Conservation (phyloP, 805 yeast genomes). For the Candida multigemmis region DNA sequence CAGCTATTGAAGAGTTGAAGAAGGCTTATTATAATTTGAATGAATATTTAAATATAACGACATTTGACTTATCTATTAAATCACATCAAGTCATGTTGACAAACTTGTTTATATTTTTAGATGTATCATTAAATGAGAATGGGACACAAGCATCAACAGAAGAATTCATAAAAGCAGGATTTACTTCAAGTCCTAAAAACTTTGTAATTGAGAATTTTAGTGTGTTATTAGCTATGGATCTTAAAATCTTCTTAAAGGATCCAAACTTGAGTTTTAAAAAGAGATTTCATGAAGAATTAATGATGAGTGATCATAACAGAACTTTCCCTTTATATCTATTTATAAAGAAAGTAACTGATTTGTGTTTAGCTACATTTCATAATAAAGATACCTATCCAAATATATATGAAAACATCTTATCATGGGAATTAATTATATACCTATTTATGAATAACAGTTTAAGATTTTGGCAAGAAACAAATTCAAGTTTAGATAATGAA, state of each 20-base stretch:
- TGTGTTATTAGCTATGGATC: slow-evolving; percentile 43
- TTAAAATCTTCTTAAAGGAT: slow-evolving; percentile 45
- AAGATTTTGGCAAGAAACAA: slow-evolving; percentile 57
- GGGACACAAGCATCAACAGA: slow-evolving; percentile 33
- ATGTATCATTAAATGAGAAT: slow-evolving; percentile 30
- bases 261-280: slow-evolving; percentile 55
- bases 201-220: slow-evolving; percentile 37
- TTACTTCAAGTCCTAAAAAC: slow-evolving; percentile 33
- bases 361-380: slow-evolving; percentile 28
- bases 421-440: slow-evolving; percentile 49
- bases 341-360: slow-evolving; percentile 21
- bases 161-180: slow-evolving; percentile 39
- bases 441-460: slow-evolving; percentile 49
- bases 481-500: slow-evolving; percentile 32
- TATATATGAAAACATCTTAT: slow-evolving; percentile 31
- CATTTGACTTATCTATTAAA: slow-evolving; percentile 27
- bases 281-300: slow-evolving; percentile 51
- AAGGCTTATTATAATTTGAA: slow-evolving; percentile 25
- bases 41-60: slow-evolving; percentile 21
- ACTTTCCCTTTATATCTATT: slow-evolving; percentile 42
- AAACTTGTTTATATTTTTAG: slow-evolving; percentile 29
- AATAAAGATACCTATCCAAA: slow-evolving; percentile 20
- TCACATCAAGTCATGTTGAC: slow-evolving; percentile 32
- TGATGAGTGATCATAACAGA: slow-evolving; percentile 45
- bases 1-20: slow-evolving; percentile 21